Evolutionary conservation across 78 protist genomes (phyloP).

Genomic region (slime mould (Dictyostelium discoideum)): dicty_2.7 NC_007090.3:1635501-1636000

Average conservation of each 20-base stretch:
- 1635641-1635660: conserved; percentile 4
- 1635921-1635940: not conserved
- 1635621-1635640: conserved; percentile 15
- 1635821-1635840: not conserved
- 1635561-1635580: not conserved
- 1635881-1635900: conserved; percentile 6
- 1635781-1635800: not conserved
- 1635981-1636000: not conserved
- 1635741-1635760: not conserved
- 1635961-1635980: not conserved
- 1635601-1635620: not conserved
- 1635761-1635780: not conserved
- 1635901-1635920: conserved; percentile 32
- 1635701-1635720: not conserved
- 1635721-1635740: not conserved
- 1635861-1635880: not conserved
- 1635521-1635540: not conserved
- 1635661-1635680: conserved; percentile 30
- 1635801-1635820: not conserved
- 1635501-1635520: not conserved
- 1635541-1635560: not conserved
- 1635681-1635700: not conserved
- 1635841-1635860: not conserved
- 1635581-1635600: not conserved
- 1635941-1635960: not conserved